Conservation (phyloP, 495 filamentous ascomycete genomes). For the Pyrenula massariospora region DNA sequence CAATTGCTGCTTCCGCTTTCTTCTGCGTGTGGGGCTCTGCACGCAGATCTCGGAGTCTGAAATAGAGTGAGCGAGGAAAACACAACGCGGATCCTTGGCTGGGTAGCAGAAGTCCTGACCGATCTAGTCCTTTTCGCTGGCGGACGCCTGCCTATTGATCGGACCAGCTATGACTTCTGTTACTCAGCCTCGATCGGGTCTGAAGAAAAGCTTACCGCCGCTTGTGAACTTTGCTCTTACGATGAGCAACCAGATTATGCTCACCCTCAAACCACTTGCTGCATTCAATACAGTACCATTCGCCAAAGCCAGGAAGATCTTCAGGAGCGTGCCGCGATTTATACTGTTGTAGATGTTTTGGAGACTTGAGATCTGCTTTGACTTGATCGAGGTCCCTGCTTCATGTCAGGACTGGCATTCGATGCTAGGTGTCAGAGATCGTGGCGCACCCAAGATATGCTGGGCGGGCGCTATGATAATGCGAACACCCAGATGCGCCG, state of each 20-base stretch:
- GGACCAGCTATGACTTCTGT: too few relatives aligned
- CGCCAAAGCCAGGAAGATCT: constrained; percentile 75
- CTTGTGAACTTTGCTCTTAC: constrained; percentile 85
- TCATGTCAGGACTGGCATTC: too few relatives aligned
- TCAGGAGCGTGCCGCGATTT: constrained; percentile 69
- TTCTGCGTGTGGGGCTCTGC: constrained; percentile 81
- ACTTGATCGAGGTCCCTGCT: constrained; percentile 80
- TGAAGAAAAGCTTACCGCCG: constrained; percentile 53
- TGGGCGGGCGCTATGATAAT: too few relatives aligned
- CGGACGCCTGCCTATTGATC: too few relatives aligned
- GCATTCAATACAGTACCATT: constrained; percentile 84
- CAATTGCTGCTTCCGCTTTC: constrained; percentile 70
- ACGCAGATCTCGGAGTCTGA: constrained; percentile 59
- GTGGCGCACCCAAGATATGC: too few relatives aligned
- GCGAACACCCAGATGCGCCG: too few relatives aligned
- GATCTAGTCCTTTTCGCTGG: too few relatives aligned
- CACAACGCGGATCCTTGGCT: neutral
- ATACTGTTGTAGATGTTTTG: constrained; percentile 66
- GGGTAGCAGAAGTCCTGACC: neutral
- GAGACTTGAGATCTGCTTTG: constrained; percentile 60
- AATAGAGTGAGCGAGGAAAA: constrained; percentile 1
- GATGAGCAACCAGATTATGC: constrained; percentile 59
- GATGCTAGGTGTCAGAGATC: too few relatives aligned
- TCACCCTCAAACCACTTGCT: constrained; percentile 93
- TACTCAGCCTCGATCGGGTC: too few relatives aligned